Percentiles rank a stretch among this genome's conserved stretches.
Conservation (phyloP, 2,329 filamentous ascomycete species). For the Alternaria angustiovoidea region DNA sequence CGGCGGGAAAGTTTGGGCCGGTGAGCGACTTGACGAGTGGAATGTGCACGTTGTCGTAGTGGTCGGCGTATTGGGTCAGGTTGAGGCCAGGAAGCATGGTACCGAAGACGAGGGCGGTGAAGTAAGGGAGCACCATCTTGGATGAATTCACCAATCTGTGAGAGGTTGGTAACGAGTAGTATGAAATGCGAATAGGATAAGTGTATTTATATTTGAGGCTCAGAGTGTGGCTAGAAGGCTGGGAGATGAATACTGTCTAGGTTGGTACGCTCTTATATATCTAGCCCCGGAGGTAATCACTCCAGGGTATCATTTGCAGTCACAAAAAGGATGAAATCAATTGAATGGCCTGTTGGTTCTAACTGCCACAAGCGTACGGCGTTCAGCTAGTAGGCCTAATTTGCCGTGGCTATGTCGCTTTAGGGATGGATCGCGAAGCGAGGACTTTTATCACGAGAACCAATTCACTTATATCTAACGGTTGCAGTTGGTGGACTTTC, state of each 20-base stretch:
- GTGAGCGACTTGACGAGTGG: slow-evolving; percentile 3
- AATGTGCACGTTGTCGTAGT: slow-evolving; percentile 6
- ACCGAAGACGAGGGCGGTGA: slow-evolving; percentile 3
- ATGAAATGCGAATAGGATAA: background rate
- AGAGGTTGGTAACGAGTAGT: background rate
- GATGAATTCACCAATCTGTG: background rate
- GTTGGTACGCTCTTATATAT: background rate
- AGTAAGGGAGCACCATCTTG: slow-evolving; percentile 2
- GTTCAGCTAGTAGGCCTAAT: background rate
- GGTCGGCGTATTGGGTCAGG: slow-evolving; percentile 1
- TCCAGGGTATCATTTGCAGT: background rate
- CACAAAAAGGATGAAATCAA: background rate
- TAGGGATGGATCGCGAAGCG: slow-evolving; percentile 1
- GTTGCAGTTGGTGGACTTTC: background rate
- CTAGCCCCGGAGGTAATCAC: background rate
- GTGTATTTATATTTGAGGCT: background rate
- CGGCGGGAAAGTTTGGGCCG: background rate
- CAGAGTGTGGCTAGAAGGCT: background rate
- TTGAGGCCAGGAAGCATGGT: slow-evolving; percentile 1
- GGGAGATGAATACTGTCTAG: background rate
- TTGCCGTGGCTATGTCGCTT: background rate
- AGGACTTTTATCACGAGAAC: background rate
- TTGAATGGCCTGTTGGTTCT: background rate
- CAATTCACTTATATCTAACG: background rate
- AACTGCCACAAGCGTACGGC: background rate